Evolutionary conservation across 805 yeast genomes (phyloP).

Genomic region (Metschnikowia kunwiensis): DNA sequence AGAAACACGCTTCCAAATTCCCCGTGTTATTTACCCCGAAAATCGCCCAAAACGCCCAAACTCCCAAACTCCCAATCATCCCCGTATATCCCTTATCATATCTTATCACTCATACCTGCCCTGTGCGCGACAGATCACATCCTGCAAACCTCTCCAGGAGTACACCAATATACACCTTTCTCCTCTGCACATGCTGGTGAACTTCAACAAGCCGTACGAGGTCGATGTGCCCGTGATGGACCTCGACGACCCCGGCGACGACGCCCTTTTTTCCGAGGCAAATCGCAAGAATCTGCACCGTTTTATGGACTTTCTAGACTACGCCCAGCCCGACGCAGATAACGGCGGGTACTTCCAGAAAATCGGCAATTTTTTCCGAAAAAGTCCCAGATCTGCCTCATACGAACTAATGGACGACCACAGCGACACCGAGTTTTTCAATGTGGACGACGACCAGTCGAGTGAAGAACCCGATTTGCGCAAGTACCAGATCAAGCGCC

Average conservation of each 20-base stretch:
- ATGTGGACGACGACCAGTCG: constrained; percentile 6
- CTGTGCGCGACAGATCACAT: too few relatives aligned
- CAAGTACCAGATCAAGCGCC: constrained; percentile 25
- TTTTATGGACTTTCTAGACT: constrained; percentile 18
- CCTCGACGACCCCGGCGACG: constrained; percentile 46
- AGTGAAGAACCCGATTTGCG: constrained; percentile 11
- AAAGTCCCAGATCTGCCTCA: background rate
- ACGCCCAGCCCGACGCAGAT: background rate
- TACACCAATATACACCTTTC: too few relatives aligned
- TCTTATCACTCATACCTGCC: too few relatives aligned
- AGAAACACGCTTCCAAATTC: too few relatives aligned
- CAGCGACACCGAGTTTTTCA: constrained; percentile 5
- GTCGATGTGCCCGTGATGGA: constrained; percentile 57
- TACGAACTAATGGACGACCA: constrained; percentile 9
- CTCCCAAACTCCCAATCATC: too few relatives aligned
- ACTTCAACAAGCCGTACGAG: constrained; percentile 25
- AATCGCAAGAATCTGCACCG: background rate
- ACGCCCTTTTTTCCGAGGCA: constrained; percentile 24
- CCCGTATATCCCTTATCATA: too few relatives aligned
- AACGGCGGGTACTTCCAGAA: background rate
- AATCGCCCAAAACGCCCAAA: too few relatives aligned
- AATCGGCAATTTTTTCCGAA: background rate
- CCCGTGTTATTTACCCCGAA: too few relatives aligned
- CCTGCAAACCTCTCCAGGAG: too few relatives aligned
- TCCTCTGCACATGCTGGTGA: constrained; percentile 8